Conservation (phyloP, 1,139 yeast species). For the Hemisphaericaspora xylofermentans region DNA sequence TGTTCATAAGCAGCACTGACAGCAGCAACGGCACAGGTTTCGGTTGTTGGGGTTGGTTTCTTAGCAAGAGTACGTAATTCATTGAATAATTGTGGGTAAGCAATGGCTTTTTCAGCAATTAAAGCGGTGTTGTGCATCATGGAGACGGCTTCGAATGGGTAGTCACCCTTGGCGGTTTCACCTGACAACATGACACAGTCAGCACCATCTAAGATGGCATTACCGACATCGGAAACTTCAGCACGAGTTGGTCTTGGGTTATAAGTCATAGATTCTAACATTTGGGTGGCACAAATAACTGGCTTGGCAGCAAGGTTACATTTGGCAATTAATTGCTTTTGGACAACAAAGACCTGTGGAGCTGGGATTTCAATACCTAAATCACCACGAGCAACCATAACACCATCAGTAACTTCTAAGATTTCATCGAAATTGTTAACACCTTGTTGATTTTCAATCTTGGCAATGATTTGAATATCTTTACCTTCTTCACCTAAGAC, state of each 20-base stretch:
- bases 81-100: slow-evolving; percentile 82
- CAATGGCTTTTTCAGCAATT: slow-evolving; percentile 95
- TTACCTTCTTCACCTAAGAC: slow-evolving; percentile 97
- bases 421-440: slow-evolving; percentile 98
- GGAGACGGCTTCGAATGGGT: slow-evolving; percentile 94
- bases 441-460: slow-evolving; percentile 99
- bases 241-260: slow-evolving; percentile 99
- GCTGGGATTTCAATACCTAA: slow-evolving; percentile 99
- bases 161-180: slow-evolving; percentile 99
- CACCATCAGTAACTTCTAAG: slow-evolving; percentile 94
- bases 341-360: slow-evolving; percentile 97
- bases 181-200: slow-evolving; percentile 99
- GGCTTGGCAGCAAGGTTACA: slow-evolving; percentile 99
- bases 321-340: slow-evolving; percentile 98
- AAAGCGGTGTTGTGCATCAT: slow-evolving; percentile 98
- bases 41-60: slow-evolving; percentile 90
- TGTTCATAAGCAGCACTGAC: slow-evolving; percentile 96
- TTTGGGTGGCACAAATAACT: slow-evolving; percentile 98
- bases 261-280: slow-evolving; percentile 99
- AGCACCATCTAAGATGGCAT: slow-evolving; percentile 98
- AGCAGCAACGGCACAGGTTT: slow-evolving; percentile 96
- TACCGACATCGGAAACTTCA: slow-evolving; percentile 98
- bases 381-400: slow-evolving; percentile 99
- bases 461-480: slow-evolving; percentile 91
- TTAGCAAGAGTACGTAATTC: slow-evolving; percentile 85